phyloP scores from a whole-genome alignment of 176 grass and related monocot genomes.

The Aegilops sharonensis region DNA sequence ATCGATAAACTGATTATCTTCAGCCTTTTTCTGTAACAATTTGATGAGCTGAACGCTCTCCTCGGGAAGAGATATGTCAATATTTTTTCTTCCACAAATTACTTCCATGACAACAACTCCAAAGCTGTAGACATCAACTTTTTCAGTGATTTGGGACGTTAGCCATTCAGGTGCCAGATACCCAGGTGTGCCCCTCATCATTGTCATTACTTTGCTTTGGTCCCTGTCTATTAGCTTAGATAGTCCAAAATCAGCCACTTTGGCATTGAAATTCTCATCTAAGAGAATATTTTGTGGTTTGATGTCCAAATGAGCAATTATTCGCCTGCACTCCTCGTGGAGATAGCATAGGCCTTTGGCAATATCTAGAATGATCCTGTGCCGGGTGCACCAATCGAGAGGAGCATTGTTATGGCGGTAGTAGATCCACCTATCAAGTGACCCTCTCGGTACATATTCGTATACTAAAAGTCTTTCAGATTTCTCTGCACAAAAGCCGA shows the following conservation, averaged over 20 bases:
- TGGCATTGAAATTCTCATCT: constrained; percentile 31
- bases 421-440: constrained; percentile 39
- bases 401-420: constrained; percentile 6
- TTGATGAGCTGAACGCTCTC: constrained; percentile 26
- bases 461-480: constrained; percentile 36
- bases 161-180: constrained; percentile 44
- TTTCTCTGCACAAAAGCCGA: constrained; percentile 35
- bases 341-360: constrained; percentile 37
- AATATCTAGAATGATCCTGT: constrained; percentile 23
- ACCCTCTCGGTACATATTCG: constrained; percentile 34
- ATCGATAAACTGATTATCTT: constrained; percentile 11
- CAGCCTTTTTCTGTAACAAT: constrained; percentile 21
- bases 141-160: constrained; percentile 31
- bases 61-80: constrained; percentile 24
- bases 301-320: constrained; percentile 40
- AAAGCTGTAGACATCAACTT: constrained; percentile 34
- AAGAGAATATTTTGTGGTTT: constrained; percentile 36
- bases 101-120: constrained; percentile 28
- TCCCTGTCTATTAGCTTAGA: constrained; percentile 43
- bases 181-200: constrained; percentile 42
- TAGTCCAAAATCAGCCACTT: constrained; percentile 33
- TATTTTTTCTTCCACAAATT: constrained; percentile 21
- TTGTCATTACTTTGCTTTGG: constrained; percentile 39
- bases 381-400: constrained; percentile 28
- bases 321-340: constrained; percentile 33